Evolutionary conservation across 352 stramenopile genomes (phyloP), one percentile per base, ranked within the genome.

Genomic region (Globisporangium parvum): DNA sequence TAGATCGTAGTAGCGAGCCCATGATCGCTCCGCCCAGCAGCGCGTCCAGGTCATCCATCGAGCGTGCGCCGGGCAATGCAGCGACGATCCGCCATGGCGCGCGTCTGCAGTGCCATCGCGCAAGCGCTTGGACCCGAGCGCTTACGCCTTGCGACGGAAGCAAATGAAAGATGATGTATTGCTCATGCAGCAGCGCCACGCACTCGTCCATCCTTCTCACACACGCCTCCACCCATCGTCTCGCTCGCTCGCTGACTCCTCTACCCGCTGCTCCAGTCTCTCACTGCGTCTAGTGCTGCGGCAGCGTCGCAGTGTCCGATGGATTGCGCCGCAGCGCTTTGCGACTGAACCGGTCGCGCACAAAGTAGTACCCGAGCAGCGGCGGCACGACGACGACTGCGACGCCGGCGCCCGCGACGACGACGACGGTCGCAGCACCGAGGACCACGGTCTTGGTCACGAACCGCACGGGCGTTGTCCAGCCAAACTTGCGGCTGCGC

Each of bases 401-500:
- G 47, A 93, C 57, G 21, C 83, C 80, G 10, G 69, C 73, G 12
- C 77, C 80, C 0, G 78, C 72, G 2, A 87, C 69, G 2, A 70
- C 69, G 12, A 78, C 77, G 4, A 86, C 75, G 1, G 71, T 63
- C 10, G 67, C 75, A 11, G 73, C 77, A 17, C 77, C 62, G 12
- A 88, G 54, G 15, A 91, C 71, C 0, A 70, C 67, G 31, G 71
- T 80, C 70, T 93, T 93, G 51, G 79, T 91, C 26, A 89, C 69
- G 12, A 68, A 76, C 8, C 80, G 83, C 60, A 93, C 62, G 8
- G 83, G 81, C 26, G 70, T 57, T 59, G 77, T 87, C 46, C 67
- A 83, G 40, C 83, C 83, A 40, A 70, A 84, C 26, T 76, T 81
- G 48, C 59, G 67, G 69, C 73, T 85, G 48, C 86, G 85, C 26